These are phyloP conservation scores for Yamadazyma diddensiae DNA, from an alignment of 1,139 yeast genomes.

Conservation along the genomic window DNA sequence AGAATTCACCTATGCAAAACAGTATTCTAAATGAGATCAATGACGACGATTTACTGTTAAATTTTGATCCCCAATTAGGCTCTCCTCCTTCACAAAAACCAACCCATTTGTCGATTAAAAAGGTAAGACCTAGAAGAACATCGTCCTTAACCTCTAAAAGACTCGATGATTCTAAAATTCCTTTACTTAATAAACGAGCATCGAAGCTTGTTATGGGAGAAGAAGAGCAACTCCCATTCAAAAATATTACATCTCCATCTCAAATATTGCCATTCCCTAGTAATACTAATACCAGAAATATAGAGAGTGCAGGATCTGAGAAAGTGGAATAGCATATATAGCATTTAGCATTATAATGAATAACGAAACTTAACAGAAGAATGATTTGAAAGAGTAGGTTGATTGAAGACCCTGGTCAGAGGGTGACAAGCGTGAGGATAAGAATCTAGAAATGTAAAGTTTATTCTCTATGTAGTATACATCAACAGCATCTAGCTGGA, in stretches of 20 bases:
- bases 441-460: no score
- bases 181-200: slow-evolving; percentile 37
- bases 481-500: no score
- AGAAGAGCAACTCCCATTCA: slow-evolving; percentile 3
- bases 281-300: slow-evolving; percentile 18
- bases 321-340: slow-evolving; percentile 20
- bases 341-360: slow-evolving; percentile 13
- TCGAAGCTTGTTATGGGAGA: slow-evolving; percentile 11
- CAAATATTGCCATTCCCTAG: slow-evolving; percentile 15
- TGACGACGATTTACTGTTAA: slow-evolving; percentile 29
- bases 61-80: slow-evolving; percentile 28
- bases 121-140: slow-evolving; percentile 8
- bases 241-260: slow-evolving; percentile 10
- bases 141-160: slow-evolving; percentile 18
- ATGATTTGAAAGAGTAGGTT: no score
- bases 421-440: no score
- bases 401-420: no score
- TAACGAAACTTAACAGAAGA: no score
- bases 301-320: slow-evolving; percentile 27
- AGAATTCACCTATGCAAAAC: slow-evolving; percentile 27
- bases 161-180: slow-evolving; percentile 20
- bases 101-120: slow-evolving; percentile 4
- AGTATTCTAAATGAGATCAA: slow-evolving; percentile 15
- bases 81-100: slow-evolving; percentile 27
- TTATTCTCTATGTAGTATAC: no score